Evolutionary conservation across 1,284 basidiomycete species (phyloP).

Genomic region (Puccinia polysora): DNA sequence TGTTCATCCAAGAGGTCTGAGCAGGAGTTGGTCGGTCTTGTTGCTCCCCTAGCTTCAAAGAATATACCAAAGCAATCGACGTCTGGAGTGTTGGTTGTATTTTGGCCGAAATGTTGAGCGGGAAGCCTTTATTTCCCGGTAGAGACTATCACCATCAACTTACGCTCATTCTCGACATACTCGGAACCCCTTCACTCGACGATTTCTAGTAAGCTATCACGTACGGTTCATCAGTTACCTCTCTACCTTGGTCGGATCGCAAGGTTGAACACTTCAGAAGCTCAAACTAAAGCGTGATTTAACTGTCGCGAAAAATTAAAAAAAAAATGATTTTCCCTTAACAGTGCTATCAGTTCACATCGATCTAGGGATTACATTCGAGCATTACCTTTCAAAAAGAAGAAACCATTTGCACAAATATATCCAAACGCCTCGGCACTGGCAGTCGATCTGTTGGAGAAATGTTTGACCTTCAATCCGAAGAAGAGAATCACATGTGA

Average conservation of each 20-base stretch:
- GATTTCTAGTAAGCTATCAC: constrained; percentile 57
- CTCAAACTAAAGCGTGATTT: no score
- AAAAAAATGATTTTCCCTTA: no score
- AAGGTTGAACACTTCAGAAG: no score
- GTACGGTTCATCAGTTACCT: no score
- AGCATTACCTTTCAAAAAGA: constrained; percentile 83
- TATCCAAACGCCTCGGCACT: constrained; percentile 78
- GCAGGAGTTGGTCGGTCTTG: not conserved
- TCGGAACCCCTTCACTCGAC: constrained; percentile 61
- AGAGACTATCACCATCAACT: constrained; percentile 62
- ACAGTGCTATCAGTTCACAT: constrained; percentile 63
- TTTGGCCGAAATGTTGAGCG: constrained; percentile 85
- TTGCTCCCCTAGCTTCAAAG: constrained; percentile 50
- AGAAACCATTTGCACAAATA: constrained; percentile 67
- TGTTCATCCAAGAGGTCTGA: not conserved
- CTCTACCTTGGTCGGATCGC: no score
- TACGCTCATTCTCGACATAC: constrained; percentile 60
- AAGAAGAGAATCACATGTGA: constrained; percentile 50
- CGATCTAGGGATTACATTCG: constrained; percentile 87
- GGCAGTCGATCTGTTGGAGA: constrained; percentile 84
- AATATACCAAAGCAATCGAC: constrained; percentile 54
- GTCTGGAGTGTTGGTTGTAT: constrained; percentile 90
- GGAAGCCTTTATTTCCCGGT: constrained; percentile 83
- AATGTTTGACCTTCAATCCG: constrained; percentile 60
- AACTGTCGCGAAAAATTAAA: no score